Percentiles rank a stretch among this genome's conserved stretches.
phyloP scores from a whole-genome alignment of 345 rosid genomes.

The Barbarea vulgaris region DNA sequence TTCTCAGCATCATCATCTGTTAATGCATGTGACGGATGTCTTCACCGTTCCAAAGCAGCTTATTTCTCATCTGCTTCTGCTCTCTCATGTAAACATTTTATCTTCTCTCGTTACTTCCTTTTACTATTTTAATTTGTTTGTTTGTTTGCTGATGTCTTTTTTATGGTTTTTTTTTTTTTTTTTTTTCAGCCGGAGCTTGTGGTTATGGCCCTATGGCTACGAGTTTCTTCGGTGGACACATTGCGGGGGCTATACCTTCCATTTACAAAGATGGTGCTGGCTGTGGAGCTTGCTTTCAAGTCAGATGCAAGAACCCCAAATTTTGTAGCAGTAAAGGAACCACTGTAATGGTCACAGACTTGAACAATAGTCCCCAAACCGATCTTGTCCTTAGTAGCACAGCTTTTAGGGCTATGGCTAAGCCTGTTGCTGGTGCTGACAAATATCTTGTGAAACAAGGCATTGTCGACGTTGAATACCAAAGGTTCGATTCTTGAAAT shows the following conservation, averaged over 20 bases:
- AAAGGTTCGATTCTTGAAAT: constrained; percentile 40
- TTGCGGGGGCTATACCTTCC: constrained; percentile 70
- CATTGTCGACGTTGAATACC: constrained; percentile 67
- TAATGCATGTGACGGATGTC: constrained; percentile 79
- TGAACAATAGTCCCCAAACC: constrained; percentile 59
- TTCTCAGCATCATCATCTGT: constrained; percentile 41
- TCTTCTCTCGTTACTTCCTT: background rate
- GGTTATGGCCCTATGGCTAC: constrained; percentile 74
- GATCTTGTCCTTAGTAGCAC: constrained; percentile 78
- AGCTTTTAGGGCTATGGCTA: constrained; percentile 87
- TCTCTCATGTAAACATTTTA: constrained; percentile 60
- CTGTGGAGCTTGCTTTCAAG: constrained; percentile 89
- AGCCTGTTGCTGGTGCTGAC: constrained; percentile 45
- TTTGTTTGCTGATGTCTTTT: constrained; percentile 30
- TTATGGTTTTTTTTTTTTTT: background rate
- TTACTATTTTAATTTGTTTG: background rate
- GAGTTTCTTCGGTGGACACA: constrained; percentile 59
- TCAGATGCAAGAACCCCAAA: constrained; percentile 65
- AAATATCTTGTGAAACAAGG: constrained; percentile 57
- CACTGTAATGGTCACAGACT: constrained; percentile 67
- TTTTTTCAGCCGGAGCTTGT: constrained; percentile 85
- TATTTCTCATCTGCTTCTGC: constrained; percentile 66
- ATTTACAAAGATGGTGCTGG: constrained; percentile 83
- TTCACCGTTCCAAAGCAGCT: constrained; percentile 68
- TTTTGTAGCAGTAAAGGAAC: constrained; percentile 71